Percentiles rank a stretch among this genome's conserved stretches.
Evolutionary conservation across 805 yeast species (phyloP).

Genomic region (Tetrapisispora taiwanensis): DNA sequence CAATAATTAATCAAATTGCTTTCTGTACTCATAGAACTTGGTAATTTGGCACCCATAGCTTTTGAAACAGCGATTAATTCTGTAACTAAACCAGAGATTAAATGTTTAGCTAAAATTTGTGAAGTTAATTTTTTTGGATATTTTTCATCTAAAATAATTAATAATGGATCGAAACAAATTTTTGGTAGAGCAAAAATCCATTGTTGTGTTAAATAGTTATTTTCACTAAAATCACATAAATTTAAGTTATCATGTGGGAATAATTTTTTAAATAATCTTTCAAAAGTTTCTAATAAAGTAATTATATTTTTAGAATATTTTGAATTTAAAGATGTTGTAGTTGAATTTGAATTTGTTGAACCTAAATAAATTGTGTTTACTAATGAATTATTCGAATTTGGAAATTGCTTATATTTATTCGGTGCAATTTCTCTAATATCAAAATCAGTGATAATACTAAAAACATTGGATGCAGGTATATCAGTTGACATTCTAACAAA

Average conservation of each 20-base stretch:
- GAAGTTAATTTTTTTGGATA: slow-evolving; percentile 46
- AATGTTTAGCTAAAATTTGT: slow-evolving; percentile 76
- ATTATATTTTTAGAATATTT: slow-evolving; percentile 16
- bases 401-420: slow-evolving; percentile 27
- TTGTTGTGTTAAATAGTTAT: slow-evolving; percentile 60
- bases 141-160: slow-evolving; percentile 63
- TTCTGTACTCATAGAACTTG: slow-evolving; percentile 54
- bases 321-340: slow-evolving; percentile 1
- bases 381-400: slow-evolving; percentile 26
- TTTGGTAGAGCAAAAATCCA: slow-evolving; percentile 80
- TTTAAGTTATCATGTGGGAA: slow-evolving; percentile 33
- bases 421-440: slow-evolving; percentile 39
- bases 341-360: slow-evolving; percentile 9
- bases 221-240: slow-evolving; percentile 18
- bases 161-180: slow-evolving; percentile 66
- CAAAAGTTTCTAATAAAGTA: slow-evolving; percentile 22
- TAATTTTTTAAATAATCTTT: slow-evolving; percentile 23
- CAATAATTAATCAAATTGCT: slow-evolving; percentile 45
- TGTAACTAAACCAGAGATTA: slow-evolving; percentile 65
- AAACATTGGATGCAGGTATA: slow-evolving; percentile 31
- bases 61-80: slow-evolving; percentile 67
- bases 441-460: slow-evolving; percentile 53
- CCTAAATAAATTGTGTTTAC: slow-evolving; percentile 39
- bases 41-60: slow-evolving; percentile 66
- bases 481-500: slow-evolving; percentile 42